Conservation (phyloP, 768 basidiomycete species). For the Agaricus bisporus region DNA sequence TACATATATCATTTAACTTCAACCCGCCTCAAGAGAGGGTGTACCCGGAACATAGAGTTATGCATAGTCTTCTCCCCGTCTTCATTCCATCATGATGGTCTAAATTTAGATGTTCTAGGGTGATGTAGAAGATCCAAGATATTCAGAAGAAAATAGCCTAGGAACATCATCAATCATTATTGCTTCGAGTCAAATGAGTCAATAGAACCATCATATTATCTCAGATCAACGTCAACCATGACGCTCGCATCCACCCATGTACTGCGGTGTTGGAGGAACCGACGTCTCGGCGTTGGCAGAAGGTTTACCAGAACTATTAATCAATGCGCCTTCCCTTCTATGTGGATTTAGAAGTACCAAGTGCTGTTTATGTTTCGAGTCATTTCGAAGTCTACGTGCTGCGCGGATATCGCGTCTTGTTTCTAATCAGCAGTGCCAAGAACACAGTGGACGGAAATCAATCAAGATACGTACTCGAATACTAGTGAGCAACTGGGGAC, state of each 20-base stretch:
- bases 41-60: background rate
- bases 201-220: background rate
- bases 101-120: background rate
- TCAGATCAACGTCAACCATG: background rate
- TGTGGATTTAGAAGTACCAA: background rate
- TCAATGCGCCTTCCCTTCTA: background rate
- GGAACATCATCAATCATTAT: background rate
- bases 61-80: background rate
- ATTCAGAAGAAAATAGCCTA: background rate
- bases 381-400: background rate
- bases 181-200: background rate
- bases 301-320: background rate
- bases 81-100: background rate
- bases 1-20: too few species aligned
- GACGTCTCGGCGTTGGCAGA: background rate
- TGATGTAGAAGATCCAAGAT: background rate
- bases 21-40: background rate
- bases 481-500: too few species aligned
- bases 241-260: background rate
- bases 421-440: too few species aligned
- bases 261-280: too few species aligned
- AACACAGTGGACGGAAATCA: too few species aligned
- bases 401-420: too few species aligned
- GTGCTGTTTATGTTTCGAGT: background rate
- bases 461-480: too few species aligned